These are phyloP conservation scores for Oemleria cerasiformis DNA, from an alignment of 306 rosid genomes.

Conservation along the genomic window DNA sequence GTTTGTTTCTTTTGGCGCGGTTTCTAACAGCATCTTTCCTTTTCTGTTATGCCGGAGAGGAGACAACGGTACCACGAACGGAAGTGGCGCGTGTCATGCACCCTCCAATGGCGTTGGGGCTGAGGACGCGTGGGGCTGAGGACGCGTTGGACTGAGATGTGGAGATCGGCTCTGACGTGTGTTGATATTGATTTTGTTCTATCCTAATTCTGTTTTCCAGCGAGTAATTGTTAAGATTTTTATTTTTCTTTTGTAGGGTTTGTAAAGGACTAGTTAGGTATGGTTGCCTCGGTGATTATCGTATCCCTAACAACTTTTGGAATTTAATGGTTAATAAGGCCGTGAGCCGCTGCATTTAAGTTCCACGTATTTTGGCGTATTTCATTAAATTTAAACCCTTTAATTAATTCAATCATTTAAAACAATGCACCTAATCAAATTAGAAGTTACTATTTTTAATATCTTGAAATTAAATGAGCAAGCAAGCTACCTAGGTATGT, in stretches of 20 bases:
- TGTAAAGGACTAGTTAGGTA: neutral
- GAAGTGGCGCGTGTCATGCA: neutral
- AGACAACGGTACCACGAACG: neutral
- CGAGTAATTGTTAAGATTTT: neutral
- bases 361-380: no score
- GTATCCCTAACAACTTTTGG: neutral
- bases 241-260: neutral
- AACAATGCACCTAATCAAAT: no score
- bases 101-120: neutral
- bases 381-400: no score
- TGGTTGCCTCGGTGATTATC: neutral
- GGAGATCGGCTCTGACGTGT: neutral
- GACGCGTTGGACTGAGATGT: no score
- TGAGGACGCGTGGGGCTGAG: no score
- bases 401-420: no score
- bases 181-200: neutral
- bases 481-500: no score
- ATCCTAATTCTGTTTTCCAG: neutral
- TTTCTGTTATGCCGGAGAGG: neutral
- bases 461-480: no score
- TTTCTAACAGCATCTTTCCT: neutral
- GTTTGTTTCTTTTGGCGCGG: constrained; percentile 27
- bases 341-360: no score
- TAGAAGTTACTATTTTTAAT: no score
- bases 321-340: no score